Evolutionary conservation across 2,329 filamentous ascomycete genomes (phyloP).

Genomic region (Alternaria sp.): DNA sequence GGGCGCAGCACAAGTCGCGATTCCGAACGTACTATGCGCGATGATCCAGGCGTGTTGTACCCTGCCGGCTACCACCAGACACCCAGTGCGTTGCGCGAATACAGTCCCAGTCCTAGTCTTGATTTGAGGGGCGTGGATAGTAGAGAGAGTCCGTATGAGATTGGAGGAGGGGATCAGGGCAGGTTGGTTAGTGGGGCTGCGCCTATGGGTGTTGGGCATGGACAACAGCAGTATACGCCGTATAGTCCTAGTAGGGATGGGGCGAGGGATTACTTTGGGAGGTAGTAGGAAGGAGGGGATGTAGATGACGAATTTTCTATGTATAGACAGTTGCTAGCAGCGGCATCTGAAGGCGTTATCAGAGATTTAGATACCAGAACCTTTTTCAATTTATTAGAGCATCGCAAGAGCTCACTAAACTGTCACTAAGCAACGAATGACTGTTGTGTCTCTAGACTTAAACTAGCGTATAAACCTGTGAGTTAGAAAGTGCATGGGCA

Average conservation of each 20-base stretch:
- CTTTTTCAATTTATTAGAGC: too few relatives aligned
- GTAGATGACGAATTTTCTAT: not conserved
- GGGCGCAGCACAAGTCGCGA: slow-evolving; percentile 33
- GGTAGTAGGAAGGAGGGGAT: not conserved
- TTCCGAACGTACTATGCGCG: slow-evolving; percentile 32
- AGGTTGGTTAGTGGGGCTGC: slow-evolving; percentile 39
- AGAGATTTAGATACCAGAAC: too few relatives aligned
- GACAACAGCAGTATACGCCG: slow-evolving; percentile 27
- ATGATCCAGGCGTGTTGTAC: slow-evolving; percentile 49
- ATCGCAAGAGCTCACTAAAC: too few relatives aligned
- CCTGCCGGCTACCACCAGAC: slow-evolving; percentile 57
- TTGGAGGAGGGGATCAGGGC: slow-evolving; percentile 27
- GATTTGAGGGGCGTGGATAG: slow-evolving; percentile 28
- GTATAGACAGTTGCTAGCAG: too few relatives aligned
- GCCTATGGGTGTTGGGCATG: slow-evolving; percentile 36
- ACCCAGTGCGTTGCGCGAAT: slow-evolving; percentile 50
- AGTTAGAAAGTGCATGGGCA: too few relatives aligned
- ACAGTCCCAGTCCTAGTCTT: slow-evolving; percentile 48
- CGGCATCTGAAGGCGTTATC: too few relatives aligned
- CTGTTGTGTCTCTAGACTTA: too few relatives aligned
- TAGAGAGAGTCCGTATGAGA: slow-evolving; percentile 33
- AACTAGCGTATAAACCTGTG: too few relatives aligned
- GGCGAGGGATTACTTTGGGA: slow-evolving; percentile 30
- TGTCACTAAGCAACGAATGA: too few relatives aligned
- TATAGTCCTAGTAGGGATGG: slow-evolving; percentile 35